phyloP scores from a whole-genome alignment of 768 basidiomycete species.

The Russula foetens region DNA sequence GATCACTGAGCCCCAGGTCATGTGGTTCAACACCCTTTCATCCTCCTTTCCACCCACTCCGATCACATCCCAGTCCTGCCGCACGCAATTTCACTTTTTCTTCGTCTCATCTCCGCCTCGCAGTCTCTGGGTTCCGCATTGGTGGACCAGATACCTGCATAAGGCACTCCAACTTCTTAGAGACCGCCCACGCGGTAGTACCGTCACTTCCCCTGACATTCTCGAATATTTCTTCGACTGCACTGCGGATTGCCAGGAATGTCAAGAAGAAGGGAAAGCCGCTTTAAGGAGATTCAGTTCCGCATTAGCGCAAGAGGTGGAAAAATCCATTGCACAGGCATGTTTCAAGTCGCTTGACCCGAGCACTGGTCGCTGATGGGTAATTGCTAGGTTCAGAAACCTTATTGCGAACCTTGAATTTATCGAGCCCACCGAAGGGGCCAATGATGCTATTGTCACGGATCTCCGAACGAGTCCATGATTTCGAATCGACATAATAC shows the following conservation, averaged over 20 bases:
- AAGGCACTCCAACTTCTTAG: slow-evolving; percentile 3
- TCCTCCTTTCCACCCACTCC: slow-evolving; percentile 5
- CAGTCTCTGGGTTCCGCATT: slow-evolving; percentile 17
- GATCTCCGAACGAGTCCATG: background rate
- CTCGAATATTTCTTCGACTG: slow-evolving; percentile 5
- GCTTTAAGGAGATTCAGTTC: slow-evolving; percentile 12
- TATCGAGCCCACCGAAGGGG: background rate
- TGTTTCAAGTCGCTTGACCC: background rate
- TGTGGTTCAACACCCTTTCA: slow-evolving; percentile 14
- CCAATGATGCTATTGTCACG: background rate
- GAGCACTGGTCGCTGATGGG: background rate
- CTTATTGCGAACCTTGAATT: slow-evolving; percentile 9
- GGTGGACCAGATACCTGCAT: slow-evolving; percentile 15
- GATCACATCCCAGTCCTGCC: slow-evolving; percentile 7
- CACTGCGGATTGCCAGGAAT: slow-evolving; percentile 8
- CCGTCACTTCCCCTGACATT: slow-evolving; percentile 7
- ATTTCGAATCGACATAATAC: background rate
- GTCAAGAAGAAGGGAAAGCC: slow-evolving; percentile 11
- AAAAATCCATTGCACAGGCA: slow-evolving; percentile 14
- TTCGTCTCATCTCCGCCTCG: slow-evolving; percentile 10
- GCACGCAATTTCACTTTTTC: slow-evolving; percentile 15
- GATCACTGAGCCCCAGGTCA: slow-evolving; percentile 6
- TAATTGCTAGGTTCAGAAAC: slow-evolving; percentile 10
- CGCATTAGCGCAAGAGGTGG: slow-evolving; percentile 12
- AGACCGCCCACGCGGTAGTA: slow-evolving; percentile 14